phyloP scores from a whole-genome alignment of 2,329 filamentous ascomycete genomes.

The Massarina eburnea region DNA sequence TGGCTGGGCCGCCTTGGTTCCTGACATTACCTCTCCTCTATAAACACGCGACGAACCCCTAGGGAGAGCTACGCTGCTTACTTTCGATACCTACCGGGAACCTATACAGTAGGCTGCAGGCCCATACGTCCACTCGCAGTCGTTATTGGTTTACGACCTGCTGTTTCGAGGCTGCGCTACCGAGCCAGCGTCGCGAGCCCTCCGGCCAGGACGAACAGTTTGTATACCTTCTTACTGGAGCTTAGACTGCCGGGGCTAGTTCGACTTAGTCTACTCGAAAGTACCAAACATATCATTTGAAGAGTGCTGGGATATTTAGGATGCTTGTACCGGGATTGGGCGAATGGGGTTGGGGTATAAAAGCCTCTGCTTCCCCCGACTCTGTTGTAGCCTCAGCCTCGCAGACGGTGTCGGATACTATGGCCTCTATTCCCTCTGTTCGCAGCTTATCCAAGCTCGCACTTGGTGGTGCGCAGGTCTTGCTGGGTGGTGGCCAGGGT shows the following conservation, averaged over 20 bases:
- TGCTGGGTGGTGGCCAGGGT: constrained; percentile 29
- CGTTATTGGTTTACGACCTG: constrained; percentile 4
- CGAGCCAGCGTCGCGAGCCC: no score
- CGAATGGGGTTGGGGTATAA: neutral
- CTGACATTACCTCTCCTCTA: no score
- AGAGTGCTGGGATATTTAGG: neutral
- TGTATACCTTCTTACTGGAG: constrained; percentile 9
- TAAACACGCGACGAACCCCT: no score
- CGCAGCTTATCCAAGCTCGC: constrained; percentile 41
- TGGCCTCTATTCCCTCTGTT: constrained; percentile 38
- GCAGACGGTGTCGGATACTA: constrained; percentile 9
- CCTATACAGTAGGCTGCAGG: no score
- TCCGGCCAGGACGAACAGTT: no score
- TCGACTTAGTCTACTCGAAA: no score
- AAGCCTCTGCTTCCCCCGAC: neutral
- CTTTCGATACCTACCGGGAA: neutral
- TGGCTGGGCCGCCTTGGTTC: constrained; percentile 31
- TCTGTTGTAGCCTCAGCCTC: constrained; percentile 21
- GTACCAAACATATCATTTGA: no score
- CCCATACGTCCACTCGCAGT: neutral
- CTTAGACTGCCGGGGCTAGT: neutral
- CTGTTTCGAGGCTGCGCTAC: constrained; percentile 7
- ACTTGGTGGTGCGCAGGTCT: constrained; percentile 35
- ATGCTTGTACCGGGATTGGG: neutral
- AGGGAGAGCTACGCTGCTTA: no score